phyloP scores from a whole-genome alignment of 2,329 filamentous ascomycete species.

The Nannizzia gypsea region DNA sequence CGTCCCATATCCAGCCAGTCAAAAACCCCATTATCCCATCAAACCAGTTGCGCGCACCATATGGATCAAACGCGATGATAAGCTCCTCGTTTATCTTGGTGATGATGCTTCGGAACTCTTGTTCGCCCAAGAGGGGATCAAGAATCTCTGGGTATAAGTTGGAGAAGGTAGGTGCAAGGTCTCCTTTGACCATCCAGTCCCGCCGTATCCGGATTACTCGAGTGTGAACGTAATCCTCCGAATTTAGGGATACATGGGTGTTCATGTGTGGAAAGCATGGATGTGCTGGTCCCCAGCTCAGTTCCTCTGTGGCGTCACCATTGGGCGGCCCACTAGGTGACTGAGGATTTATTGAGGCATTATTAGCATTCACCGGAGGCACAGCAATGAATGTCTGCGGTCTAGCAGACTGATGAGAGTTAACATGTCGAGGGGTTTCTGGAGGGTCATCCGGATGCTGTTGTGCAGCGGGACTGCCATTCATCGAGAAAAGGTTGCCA shows the following conservation, averaged over 20 bases:
- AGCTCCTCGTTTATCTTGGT: constrained; percentile 71
- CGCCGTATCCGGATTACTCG: constrained; percentile 83
- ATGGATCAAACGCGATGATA: constrained; percentile 67
- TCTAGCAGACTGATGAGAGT: constrained; percentile 31
- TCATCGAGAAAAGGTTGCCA: constrained; percentile 2
- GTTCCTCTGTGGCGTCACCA: constrained; percentile 45
- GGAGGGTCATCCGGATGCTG: constrained; percentile 13
- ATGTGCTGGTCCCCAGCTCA: constrained; percentile 85
- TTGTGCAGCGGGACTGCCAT: neutral
- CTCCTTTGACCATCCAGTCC: constrained; percentile 83
- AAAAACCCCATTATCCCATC: constrained; percentile 68
- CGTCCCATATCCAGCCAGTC: constrained; percentile 93
- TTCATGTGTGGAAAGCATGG: constrained; percentile 92
- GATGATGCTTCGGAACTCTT: constrained; percentile 72
- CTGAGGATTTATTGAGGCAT: constrained; percentile 9
- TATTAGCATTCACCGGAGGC: constrained; percentile 16
- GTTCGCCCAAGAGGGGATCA: constrained; percentile 72
- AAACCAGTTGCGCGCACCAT: constrained; percentile 60
- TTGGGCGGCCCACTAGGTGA: constrained; percentile 21
- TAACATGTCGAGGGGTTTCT: constrained; percentile 27
- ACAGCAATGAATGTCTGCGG: constrained; percentile 30
- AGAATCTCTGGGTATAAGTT: constrained; percentile 95
- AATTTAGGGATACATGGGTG: constrained; percentile 71
- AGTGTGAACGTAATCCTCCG: constrained; percentile 61
- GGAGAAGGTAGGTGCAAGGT: constrained; percentile 83